A percentile compares a stretch with the other conserved stretches of the same genome.
These are phyloP conservation scores for Catunica adiposa DNA, from an alignment of 2,329 filamentous ascomycete species.

Conservation along the genomic window DNA sequence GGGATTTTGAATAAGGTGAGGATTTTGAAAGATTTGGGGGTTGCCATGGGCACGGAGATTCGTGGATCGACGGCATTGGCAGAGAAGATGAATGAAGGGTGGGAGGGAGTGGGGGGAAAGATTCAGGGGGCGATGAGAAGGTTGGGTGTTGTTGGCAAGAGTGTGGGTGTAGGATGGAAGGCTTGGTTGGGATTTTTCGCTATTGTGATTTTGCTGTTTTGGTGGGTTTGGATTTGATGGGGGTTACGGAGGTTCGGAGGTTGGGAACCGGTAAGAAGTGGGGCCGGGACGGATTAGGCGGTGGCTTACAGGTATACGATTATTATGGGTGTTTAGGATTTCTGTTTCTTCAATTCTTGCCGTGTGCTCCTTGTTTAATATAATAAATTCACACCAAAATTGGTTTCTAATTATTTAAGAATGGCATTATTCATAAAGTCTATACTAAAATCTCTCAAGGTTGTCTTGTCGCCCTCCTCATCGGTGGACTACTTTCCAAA, in stretches of 20 bases:
- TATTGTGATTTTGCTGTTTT: constrained; percentile 66
- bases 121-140: constrained; percentile 88
- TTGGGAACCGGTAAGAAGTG: neutral
- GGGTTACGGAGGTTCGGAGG: neutral
- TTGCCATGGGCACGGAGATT: constrained; percentile 90
- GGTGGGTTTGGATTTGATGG: constrained; percentile 69
- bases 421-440: neutral
- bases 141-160: constrained; percentile 90
- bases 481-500: constrained; percentile 34
- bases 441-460: neutral
- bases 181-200: constrained; percentile 84
- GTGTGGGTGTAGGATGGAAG: constrained; percentile 88
- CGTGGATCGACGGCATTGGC: constrained; percentile 73
- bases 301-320: neutral
- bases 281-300: too few relatives aligned
- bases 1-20: constrained; percentile 84
- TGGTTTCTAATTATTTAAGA: too few relatives aligned
- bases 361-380: too few relatives aligned
- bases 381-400: too few relatives aligned
- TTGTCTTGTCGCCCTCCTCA: constrained; percentile 7
- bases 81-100: constrained; percentile 90
- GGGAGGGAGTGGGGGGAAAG: constrained; percentile 67
- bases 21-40: constrained; percentile 71
- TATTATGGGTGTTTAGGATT: constrained; percentile 1
- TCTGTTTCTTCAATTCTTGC: neutral